Evolutionary conservation across 192 early-diverging fungal genomes (phyloP), one percentile per base, ranked within the genome.

Genomic region (Obelidium mucronatum): DNA sequence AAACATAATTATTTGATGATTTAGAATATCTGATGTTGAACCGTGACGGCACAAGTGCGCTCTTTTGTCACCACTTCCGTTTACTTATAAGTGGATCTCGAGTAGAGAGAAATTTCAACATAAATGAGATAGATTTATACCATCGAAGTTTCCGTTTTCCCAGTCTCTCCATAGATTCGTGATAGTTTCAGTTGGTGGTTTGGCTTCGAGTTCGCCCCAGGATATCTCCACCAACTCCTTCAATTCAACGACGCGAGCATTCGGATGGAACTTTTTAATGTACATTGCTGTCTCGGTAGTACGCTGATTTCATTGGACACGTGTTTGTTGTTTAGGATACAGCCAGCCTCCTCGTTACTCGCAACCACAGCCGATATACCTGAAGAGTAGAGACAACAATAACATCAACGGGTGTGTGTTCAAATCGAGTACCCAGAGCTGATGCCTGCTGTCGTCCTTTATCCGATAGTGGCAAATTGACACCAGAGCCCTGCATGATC

Each of bases 181-280:
- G 5, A 88, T 40, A 17, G 54, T 58, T 15, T 77, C 73, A 2
- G 66, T 65, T 28, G 62, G 55, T 30, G 40, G 34, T 19, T 60
- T 66, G 1, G 85, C 87, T 59, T 88, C 87, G 80, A 82, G 85
- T 31, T 72, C 83, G n/a, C 87, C 87, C 87, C 87, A 88, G 15
- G 72, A 75, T 22, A 88, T 87, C 71, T 88, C 87, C 17, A 73
- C 76, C 44, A 88, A 72, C 19, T 87, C 76, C n/a, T 30, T 53
- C 13, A 75, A 34, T 52, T 39, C 4, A 4, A 81, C 37, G 54
- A 85, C 79, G 31, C 75, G 67, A 36, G 76, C 68, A 40, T 73
- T 61, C 5, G 73, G 72, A 62, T 88, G 84, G 15, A 51, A 55
- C 61, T 78, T 34, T 44, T 48, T 34, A 3, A 87, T 76, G 22